Evolutionary conservation across 805 yeast species (phyloP).

Genomic region (Candida xyloterini): DNA sequence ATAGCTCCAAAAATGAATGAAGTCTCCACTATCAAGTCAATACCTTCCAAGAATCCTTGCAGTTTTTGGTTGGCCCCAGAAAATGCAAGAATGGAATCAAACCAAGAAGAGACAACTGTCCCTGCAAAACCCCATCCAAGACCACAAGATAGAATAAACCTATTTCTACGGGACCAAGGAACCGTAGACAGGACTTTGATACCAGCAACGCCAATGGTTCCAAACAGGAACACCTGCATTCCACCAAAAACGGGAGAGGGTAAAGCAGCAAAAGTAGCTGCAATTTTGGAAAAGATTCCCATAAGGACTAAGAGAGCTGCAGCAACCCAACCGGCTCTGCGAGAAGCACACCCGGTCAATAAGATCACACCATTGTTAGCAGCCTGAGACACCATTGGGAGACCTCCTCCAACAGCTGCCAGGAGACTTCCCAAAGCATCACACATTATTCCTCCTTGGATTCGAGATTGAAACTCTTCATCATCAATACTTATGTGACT

Average conservation of each 20-base stretch:
- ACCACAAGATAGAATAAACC: constrained; percentile 43
- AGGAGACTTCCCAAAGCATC: constrained; percentile 72
- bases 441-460: constrained; percentile 81
- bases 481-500: constrained; percentile 75
- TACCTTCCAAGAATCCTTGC: constrained; percentile 41
- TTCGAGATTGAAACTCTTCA: constrained; percentile 65
- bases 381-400: constrained; percentile 81
- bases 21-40: constrained; percentile 43
- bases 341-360: constrained; percentile 77
- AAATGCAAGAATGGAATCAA: constrained; percentile 39
- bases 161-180: constrained; percentile 38
- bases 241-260: constrained; percentile 75
- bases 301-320: constrained; percentile 67
- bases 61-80: constrained; percentile 35
- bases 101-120: constrained; percentile 40
- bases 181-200: constrained; percentile 33
- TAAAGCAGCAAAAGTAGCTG: constrained; percentile 70
- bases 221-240: constrained; percentile 50
- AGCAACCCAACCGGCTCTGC: constrained; percentile 41
- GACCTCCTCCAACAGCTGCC: constrained; percentile 67
- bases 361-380: constrained; percentile 87
- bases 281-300: constrained; percentile 77
- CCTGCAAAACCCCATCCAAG: constrained; percentile 43
- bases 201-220: constrained; percentile 32
- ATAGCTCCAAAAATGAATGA: constrained; percentile 24